A percentile compares a stretch with the other conserved stretches of the same genome.
Evolutionary conservation across 768 basidiomycete species (phyloP).

Genomic region (Suillus placidus): DNA sequence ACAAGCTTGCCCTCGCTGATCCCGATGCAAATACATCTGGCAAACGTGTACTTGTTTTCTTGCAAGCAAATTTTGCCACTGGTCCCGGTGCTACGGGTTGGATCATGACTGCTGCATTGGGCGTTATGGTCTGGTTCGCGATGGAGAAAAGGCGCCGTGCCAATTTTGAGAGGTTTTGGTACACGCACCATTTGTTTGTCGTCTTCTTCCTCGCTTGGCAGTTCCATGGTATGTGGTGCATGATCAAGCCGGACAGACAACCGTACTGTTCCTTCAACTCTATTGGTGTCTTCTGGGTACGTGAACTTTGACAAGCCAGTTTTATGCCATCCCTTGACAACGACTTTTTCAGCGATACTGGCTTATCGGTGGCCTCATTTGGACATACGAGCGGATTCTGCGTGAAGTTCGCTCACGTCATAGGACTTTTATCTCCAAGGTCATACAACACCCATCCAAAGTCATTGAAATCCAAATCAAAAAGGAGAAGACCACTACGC

Average conservation of each 20-base stretch:
- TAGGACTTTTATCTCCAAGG: conserved; percentile 89
- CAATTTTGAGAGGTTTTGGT: conserved; percentile 90
- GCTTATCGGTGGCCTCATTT: conserved; percentile 85
- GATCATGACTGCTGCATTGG: conserved; percentile 80
- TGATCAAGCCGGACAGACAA: conserved; percentile 89
- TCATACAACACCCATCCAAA: conserved; percentile 92
- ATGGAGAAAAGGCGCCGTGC: conserved; percentile 76
- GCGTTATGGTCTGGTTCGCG: conserved; percentile 83
- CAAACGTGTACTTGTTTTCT: conserved; percentile 67
- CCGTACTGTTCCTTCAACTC: conserved; percentile 85
- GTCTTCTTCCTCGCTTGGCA: conserved; percentile 95
- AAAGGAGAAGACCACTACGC: conserved; percentile 84
- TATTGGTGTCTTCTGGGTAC: conserved; percentile 95
- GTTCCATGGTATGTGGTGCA: conserved; percentile 95
- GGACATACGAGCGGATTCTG: conserved; percentile 85
- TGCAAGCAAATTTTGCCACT: conserved; percentile 77
- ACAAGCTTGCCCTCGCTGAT: conserved; percentile 60
- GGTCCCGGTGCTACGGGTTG: conserved; percentile 86
- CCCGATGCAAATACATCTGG: conserved; percentile 54
- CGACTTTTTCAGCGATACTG: conserved; percentile 70
- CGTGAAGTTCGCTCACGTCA: conserved; percentile 93
- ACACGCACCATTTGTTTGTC: conserved; percentile 86
- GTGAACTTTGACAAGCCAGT: conserved; percentile 27
- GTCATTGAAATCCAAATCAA: conserved; percentile 97
- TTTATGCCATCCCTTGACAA: conserved; percentile 12